Conservation (phyloP, 441 rosid genomes). For the Gossypium gossypioides region DNA sequence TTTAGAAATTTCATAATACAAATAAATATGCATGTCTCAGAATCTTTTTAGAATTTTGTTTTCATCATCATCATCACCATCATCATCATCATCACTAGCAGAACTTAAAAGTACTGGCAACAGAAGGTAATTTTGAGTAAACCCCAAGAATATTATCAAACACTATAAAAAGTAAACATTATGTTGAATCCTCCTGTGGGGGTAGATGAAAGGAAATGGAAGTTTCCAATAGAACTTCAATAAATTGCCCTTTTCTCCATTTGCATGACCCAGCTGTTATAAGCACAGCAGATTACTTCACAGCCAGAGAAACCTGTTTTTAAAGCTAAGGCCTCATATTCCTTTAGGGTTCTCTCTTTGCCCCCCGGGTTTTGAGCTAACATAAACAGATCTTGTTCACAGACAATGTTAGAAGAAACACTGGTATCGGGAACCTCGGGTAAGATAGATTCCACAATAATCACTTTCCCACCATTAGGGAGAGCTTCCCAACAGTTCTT, state of each 20-base stretch:
- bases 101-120: no score
- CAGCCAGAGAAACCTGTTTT: constrained; percentile 21
- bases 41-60: no score
- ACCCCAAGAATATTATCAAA: no score
- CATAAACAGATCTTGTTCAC: constrained; percentile 30
- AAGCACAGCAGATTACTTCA: constrained; percentile 20
- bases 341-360: constrained; percentile 27
- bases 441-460: constrained; percentile 25
- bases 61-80: no score
- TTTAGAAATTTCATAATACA: no score
- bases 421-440: constrained; percentile 20
- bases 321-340: constrained; percentile 29
- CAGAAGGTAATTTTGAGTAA: no score
- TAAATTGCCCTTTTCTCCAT: constrained; percentile 2
- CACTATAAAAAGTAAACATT: no score
- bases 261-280: constrained; percentile 28
- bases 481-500: constrained; percentile 33
- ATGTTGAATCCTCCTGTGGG: background rate
- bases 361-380: constrained; percentile 27
- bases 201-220: background rate
- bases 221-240: background rate
- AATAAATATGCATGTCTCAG: no score
- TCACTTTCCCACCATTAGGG: constrained; percentile 26
- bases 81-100: no score
- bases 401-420: constrained; percentile 15